Evolutionary conservation across 768 basidiomycete species (phyloP).

Genomic region (Daedalea quercina): DNA sequence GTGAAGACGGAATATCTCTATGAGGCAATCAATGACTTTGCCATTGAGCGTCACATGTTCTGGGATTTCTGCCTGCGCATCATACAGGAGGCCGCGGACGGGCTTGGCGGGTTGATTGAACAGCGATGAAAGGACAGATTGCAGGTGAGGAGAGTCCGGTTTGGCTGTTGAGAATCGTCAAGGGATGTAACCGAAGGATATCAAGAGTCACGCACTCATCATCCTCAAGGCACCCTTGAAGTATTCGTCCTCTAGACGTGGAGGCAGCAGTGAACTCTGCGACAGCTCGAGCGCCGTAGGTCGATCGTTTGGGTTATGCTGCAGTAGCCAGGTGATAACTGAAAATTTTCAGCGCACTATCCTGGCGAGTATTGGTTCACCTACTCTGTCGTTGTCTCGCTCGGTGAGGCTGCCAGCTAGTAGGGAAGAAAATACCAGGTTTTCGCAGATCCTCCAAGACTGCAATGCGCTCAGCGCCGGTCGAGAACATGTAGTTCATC

Average conservation of each 20-base stretch:
- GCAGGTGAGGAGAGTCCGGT: constrained; percentile 75
- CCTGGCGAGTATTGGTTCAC: constrained; percentile 17
- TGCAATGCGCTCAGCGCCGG: constrained; percentile 75
- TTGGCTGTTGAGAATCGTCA: constrained; percentile 41
- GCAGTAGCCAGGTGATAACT: constrained; percentile 79
- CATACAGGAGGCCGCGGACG: constrained; percentile 67
- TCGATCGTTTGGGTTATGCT: constrained; percentile 72
- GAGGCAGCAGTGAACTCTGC: constrained; percentile 70
- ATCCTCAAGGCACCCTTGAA: constrained; percentile 72
- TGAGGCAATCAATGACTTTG: constrained; percentile 70
- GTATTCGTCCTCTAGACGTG: constrained; percentile 76
- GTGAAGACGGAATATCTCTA: constrained; percentile 77
- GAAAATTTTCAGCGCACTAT: not conserved
- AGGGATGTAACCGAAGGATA: not conserved
- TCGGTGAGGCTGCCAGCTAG: constrained; percentile 57
- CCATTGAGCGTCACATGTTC: constrained; percentile 68
- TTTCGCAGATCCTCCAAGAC: constrained; percentile 77
- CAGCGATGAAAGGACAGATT: constrained; percentile 68
- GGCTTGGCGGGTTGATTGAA: constrained; percentile 69
- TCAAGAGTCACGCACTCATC: constrained; percentile 48
- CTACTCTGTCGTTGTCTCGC: constrained; percentile 63
- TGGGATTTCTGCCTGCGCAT: constrained; percentile 58
- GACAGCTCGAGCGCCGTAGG: constrained; percentile 82
- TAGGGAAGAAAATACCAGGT: constrained; percentile 71
- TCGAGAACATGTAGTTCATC: constrained; percentile 85